Evolutionary conservation across 2,329 filamentous ascomycete genomes (phyloP).

Genomic region (Colletotrichum salicis): DNA sequence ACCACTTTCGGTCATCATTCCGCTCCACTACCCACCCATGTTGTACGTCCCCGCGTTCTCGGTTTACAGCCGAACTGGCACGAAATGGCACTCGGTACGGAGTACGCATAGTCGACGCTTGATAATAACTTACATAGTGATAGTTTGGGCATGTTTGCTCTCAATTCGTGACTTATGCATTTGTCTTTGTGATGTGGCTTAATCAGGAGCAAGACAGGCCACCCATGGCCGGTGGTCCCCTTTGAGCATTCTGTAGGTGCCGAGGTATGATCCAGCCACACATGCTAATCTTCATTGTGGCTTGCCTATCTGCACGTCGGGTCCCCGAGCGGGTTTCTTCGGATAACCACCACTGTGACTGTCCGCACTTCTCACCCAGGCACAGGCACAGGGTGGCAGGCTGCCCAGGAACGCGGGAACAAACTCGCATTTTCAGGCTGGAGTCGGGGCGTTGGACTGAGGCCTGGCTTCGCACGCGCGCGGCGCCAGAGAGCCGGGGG

Average conservation of each 20-base stretch:
- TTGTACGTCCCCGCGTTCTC: not conserved
- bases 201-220: not conserved
- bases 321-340: conserved; percentile 16
- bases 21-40: not conserved
- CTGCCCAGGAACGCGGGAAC: not conserved
- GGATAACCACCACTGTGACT: not conserved
- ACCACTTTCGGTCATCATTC: not conserved
- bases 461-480: not conserved
- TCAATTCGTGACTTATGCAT: not conserved
- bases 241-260: not conserved
- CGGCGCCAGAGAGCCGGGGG: not conserved
- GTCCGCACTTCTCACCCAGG: not conserved
- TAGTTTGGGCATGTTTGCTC: not conserved
- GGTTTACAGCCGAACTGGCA: too few relatives aligned
- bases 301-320: not conserved
- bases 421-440: not conserved
- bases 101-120: too few relatives aligned
- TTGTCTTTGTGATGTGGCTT: not conserved
- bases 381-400: too few relatives aligned
- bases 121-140: too few relatives aligned
- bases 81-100: too few relatives aligned
- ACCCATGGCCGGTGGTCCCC: not conserved
- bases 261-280: conserved; percentile 10
- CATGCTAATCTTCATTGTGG: not conserved
- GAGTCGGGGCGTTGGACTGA: not conserved